Evolutionary conservation across 177 flowering plant genomes (phyloP), one percentile per base, ranked within the genome.

Genomic region (Vitis hybrid): DNA sequence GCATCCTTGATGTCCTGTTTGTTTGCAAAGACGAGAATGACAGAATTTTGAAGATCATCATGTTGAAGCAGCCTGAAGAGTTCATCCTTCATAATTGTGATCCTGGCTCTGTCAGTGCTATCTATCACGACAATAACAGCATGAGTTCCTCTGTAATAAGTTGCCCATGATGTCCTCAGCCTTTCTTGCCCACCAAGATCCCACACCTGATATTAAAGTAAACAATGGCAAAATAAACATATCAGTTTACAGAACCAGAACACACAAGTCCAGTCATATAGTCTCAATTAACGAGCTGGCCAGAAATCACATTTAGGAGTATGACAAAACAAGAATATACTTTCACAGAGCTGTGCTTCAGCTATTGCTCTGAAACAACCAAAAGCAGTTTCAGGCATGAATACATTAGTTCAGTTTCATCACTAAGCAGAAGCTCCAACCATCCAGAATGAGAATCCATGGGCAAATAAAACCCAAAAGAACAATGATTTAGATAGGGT

Each of bases 171-270:
- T 23, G 94, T 88, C 73, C 99, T 81, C 3, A 95, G 83, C 65
- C 98, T 87, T 2, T 95, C 98, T 85, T 93, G 98, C 56, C 97
- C 99, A n/a, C 98, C 99, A 65, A 93, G 88, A 77, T 95, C 98
- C 97, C 97, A 95, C 3, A 92, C 97, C 97, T 93, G 82, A 73
- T 65, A 68, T 10, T 40, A 5, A 32, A 34, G 19, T 17, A 56
- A 66, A 60, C 11, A 50, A 56, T 19, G 17, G 59, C 8, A 70
- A 62, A 57, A 65, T 57, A 64, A 52, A 2, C 57, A 57, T 4
- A 56, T 14, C 52, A 56, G 56, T 18, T 26, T 15, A 14, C 14
- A 7, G 1, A 1, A 32, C 1, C 67, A 45, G 51, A 60, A 59
- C 3, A 49, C 7, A 70, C 10, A 14, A n/a, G 19, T 57, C 10